Evolutionary conservation across 1,284 basidiomycete genomes (phyloP).

Genomic region (Cutaneotrichosporon spelunceum): DNA sequence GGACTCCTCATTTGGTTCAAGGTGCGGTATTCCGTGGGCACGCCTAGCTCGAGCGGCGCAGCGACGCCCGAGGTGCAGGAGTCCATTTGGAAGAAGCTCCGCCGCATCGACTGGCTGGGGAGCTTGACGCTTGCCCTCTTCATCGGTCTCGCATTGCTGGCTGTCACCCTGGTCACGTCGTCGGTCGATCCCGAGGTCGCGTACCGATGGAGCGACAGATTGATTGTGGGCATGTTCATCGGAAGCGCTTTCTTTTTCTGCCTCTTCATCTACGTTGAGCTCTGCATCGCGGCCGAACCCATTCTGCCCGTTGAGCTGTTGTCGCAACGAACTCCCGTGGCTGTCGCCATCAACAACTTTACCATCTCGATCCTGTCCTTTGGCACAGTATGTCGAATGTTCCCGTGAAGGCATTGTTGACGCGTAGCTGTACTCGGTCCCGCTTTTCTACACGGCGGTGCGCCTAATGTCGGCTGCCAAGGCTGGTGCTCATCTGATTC

Average conservation of each 20-base stretch:
- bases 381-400: constrained; percentile 62
- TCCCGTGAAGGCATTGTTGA: constrained; percentile 15
- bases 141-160: constrained; percentile 71
- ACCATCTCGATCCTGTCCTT: constrained; percentile 62
- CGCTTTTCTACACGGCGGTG: constrained; percentile 84
- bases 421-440: constrained; percentile 74
- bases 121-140: constrained; percentile 70
- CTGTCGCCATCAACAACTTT: constrained; percentile 76
- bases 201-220: constrained; percentile 62
- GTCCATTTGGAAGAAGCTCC: constrained; percentile 63
- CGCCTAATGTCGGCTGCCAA: constrained; percentile 66
- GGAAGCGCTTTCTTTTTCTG: constrained; percentile 58
- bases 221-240: constrained; percentile 64
- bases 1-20: constrained; percentile 63
- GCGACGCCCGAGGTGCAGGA: constrained; percentile 60
- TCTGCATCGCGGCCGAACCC: constrained; percentile 68
- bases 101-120: constrained; percentile 76
- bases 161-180: constrained; percentile 68
- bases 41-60: not conserved
- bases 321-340: constrained; percentile 63
- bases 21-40: not conserved
- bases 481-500: constrained; percentile 78
- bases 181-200: constrained; percentile 26
- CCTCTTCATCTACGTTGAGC: constrained; percentile 70
- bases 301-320: constrained; percentile 80